Evolutionary conservation across 2,329 filamentous ascomycete species (phyloP).

Genomic region (Penicillium frequentans): DNA sequence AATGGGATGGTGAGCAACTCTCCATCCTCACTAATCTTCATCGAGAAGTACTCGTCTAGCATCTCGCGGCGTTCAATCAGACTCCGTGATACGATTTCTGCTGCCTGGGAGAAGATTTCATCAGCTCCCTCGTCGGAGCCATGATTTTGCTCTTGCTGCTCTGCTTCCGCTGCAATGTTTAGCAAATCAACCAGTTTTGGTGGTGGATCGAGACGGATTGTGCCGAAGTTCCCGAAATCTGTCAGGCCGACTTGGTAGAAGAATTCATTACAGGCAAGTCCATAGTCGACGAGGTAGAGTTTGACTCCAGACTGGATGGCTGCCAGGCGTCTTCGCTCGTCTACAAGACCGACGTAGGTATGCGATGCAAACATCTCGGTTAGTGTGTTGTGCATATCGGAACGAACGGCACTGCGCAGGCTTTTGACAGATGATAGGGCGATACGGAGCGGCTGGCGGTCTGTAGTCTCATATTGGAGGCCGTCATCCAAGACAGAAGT

Average conservation of each 20-base stretch:
- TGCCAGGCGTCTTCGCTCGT: conserved; percentile 81
- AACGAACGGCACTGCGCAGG: conserved; percentile 76
- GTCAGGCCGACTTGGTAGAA: conserved; percentile 95
- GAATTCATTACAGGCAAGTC: conserved; percentile 79
- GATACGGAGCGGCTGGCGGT: conserved; percentile 69
- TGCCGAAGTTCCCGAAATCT: conserved; percentile 92
- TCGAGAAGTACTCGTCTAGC: conserved; percentile 87
- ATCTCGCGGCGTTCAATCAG: conserved; percentile 78
- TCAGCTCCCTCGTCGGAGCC: conserved; percentile 35
- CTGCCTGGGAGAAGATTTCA: conserved; percentile 64
- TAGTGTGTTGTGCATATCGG: conserved; percentile 77
- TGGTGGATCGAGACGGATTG: conserved; percentile 75
- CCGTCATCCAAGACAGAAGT: conserved; percentile 44
- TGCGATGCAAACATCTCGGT: conserved; percentile 85
- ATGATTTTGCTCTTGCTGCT: conserved; percentile 52
- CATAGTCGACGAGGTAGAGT: conserved; percentile 91
- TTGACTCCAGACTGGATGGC: conserved; percentile 92
- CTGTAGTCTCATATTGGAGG: conserved; percentile 69
- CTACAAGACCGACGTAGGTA: conserved; percentile 91
- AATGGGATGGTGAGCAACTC: conserved; percentile 78
- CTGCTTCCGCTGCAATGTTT: conserved; percentile 68
- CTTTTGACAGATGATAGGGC: conserved; percentile 82
- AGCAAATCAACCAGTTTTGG: conserved; percentile 72
- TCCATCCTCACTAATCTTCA: conserved; percentile 77
- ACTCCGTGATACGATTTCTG: conserved; percentile 64